Conservation (phyloP, 1,139 yeast genomes). For the Yamadazyma sp. region DNA sequence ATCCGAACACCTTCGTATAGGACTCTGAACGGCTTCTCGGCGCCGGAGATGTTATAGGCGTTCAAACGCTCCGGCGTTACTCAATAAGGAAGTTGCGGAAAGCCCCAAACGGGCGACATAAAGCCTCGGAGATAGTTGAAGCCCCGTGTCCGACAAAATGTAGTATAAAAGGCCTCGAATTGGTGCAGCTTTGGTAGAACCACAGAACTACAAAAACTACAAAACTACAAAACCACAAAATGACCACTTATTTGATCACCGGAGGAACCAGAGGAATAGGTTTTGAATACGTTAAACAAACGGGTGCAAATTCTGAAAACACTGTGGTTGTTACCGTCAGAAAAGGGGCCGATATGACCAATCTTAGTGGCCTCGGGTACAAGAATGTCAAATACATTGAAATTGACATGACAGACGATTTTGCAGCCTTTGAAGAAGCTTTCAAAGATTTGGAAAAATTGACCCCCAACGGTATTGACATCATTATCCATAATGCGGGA, state of each 20-base stretch:
- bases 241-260: constrained; percentile 7
- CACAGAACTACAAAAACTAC: too few species aligned
- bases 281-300: constrained; percentile 4
- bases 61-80: too few species aligned
- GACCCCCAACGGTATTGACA: constrained; percentile 15
- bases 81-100: too few species aligned
- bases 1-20: too few species aligned
- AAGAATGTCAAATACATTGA: constrained; percentile 13
- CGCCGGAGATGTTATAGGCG: too few species aligned
- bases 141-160: too few species aligned
- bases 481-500: constrained; percentile 21
- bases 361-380: constrained; percentile 10
- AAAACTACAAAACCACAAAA: too few species aligned
- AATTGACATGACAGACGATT: constrained; percentile 5
- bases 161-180: too few species aligned
- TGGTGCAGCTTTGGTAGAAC: too few species aligned
- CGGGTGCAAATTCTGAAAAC: constrained; percentile 15
- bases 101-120: too few species aligned
- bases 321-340: constrained; percentile 23
- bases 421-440: constrained; percentile 5
- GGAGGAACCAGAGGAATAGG: constrained; percentile 10
- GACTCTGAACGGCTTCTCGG: too few species aligned
- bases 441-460: constrained; percentile 11
- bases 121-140: too few species aligned
- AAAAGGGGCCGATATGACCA: constrained; percentile 14